phyloP scores from a whole-genome alignment of 169 alveolate species.

The Cyclospora cayetanensis region DNA sequence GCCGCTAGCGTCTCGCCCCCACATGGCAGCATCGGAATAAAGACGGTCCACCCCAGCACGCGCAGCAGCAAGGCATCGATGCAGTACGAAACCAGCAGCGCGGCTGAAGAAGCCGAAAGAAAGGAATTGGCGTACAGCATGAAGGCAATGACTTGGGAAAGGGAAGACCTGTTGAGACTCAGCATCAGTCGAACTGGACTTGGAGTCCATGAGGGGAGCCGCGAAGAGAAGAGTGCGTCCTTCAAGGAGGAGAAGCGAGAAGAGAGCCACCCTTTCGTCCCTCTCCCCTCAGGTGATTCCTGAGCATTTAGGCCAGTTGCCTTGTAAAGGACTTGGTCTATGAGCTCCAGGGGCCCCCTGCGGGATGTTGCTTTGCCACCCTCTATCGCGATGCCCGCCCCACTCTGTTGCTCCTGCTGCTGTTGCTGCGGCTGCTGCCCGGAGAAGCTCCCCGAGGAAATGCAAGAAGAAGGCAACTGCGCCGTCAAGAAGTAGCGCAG shows the following conservation, averaged over 20 bases:
- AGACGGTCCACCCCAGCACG: conserved; percentile 19
- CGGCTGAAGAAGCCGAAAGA: conserved; percentile 37
- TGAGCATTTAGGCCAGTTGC: neutral
- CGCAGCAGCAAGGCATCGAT: conserved; percentile 42
- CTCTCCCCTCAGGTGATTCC: neutral
- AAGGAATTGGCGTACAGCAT: conserved; percentile 41
- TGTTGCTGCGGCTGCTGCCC: neutral
- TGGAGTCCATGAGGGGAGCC: neutral
- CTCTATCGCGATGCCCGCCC: neutral
- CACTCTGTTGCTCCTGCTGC: neutral
- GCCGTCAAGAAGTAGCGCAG: conserved; percentile 16
- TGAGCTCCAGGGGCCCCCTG: neutral
- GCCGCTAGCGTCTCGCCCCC: neutral
- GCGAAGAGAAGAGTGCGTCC: neutral
- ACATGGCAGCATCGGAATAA: conserved; percentile 36
- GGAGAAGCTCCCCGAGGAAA: neutral
- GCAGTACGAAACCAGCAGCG: conserved; percentile 59
- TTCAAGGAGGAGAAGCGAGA: neutral
- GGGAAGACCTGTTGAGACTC: neutral
- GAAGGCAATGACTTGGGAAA: conserved; percentile 8
- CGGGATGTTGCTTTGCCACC: neutral
- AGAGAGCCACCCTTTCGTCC: neutral
- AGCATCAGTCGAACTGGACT: neutral
- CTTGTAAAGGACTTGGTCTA: neutral
- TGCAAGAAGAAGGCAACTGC: neutral